A percentile compares a stretch with the other conserved stretches of the same genome.
Conservation (phyloP, 1,284 basidiomycete genomes). For the Lignosus rhinocerotis region DNA sequence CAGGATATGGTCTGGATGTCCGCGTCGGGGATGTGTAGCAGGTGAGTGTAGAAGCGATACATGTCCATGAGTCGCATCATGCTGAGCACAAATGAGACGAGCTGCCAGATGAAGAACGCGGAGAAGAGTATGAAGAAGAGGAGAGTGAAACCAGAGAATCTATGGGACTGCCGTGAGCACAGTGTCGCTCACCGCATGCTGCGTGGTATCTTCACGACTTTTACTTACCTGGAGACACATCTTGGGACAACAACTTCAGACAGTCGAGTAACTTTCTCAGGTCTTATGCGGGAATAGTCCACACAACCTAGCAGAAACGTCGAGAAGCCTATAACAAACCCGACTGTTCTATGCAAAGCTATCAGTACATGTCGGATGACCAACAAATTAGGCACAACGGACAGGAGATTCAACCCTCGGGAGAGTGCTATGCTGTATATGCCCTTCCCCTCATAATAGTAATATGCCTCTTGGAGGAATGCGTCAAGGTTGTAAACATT, state of each 20-base stretch:
- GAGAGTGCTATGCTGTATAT: slow-evolving; percentile 92
- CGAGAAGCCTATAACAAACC: slow-evolving; percentile 96
- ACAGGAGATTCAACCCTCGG: slow-evolving; percentile 90
- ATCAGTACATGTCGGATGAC: slow-evolving; percentile 26
- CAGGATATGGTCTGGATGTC: slow-evolving; percentile 98
- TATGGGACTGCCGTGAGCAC: slow-evolving; percentile 28
- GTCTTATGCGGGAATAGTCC: slow-evolving; percentile 82
- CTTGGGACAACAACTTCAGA: slow-evolving; percentile 78
- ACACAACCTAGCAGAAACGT: slow-evolving; percentile 95
- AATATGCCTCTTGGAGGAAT: slow-evolving; percentile 94
- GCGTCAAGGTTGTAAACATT: slow-evolving; percentile 96
- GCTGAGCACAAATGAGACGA: slow-evolving; percentile 61
- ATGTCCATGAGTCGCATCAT: slow-evolving; percentile 84
- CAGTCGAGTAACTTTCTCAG: slow-evolving; percentile 62
- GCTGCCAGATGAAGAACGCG: slow-evolving; percentile 80
- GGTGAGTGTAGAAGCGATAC: slow-evolving; percentile 88
- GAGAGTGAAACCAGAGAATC: slow-evolving; percentile 81
- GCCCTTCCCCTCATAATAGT: slow-evolving; percentile 95
- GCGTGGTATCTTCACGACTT: background rate
- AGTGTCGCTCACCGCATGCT: background rate
- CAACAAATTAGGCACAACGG: slow-evolving; percentile 40
- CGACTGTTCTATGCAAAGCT: slow-evolving; percentile 73
- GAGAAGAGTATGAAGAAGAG: slow-evolving; percentile 84
- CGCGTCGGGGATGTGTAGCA: slow-evolving; percentile 70
- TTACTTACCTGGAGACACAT: slow-evolving; percentile 77